Percentiles rank a stretch among this genome's conserved stretches.
Conservation (phyloP, 768 basidiomycete genomes). For the Lactifluus rugatus region DNA sequence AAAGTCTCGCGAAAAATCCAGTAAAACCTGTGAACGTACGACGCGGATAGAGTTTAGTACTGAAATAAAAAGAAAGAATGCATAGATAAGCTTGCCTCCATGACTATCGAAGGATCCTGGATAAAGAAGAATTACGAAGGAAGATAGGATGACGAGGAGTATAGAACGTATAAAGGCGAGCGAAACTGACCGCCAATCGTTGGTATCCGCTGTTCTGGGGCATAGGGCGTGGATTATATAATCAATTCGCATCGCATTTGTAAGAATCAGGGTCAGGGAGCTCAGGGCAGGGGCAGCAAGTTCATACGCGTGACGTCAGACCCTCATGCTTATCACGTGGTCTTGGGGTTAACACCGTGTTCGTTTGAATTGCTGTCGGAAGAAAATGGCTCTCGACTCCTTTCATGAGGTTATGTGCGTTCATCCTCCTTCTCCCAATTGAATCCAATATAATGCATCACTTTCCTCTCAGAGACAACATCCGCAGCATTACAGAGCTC, state of each 20-base stretch:
- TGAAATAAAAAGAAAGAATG: neutral
- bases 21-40: conserved; percentile 54
- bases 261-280: no score
- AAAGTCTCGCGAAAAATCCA: conserved; percentile 91
- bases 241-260: conserved; percentile 6
- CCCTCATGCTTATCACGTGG: conserved; percentile 12
- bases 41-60: neutral
- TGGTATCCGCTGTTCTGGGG: conserved; percentile 16
- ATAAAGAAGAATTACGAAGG: neutral
- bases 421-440: neutral
- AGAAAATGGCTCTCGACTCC: neutral
- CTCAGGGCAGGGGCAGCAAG: neutral
- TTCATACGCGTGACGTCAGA: conserved; percentile 17
- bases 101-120: conserved; percentile 5
- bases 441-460: neutral
- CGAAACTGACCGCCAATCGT: conserved; percentile 9
- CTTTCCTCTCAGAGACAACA: conserved; percentile 42
- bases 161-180: neutral
- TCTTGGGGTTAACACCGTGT: no score
- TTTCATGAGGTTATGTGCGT: conserved; percentile 14
- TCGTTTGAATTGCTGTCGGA: neutral
- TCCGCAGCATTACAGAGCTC: conserved; percentile 59
- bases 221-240: conserved; percentile 17
- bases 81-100: conserved; percentile 3
- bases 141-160: neutral